Evolutionary conservation across 1,284 basidiomycete genomes (phyloP).

Genomic region (Cerrena zonata): DNA sequence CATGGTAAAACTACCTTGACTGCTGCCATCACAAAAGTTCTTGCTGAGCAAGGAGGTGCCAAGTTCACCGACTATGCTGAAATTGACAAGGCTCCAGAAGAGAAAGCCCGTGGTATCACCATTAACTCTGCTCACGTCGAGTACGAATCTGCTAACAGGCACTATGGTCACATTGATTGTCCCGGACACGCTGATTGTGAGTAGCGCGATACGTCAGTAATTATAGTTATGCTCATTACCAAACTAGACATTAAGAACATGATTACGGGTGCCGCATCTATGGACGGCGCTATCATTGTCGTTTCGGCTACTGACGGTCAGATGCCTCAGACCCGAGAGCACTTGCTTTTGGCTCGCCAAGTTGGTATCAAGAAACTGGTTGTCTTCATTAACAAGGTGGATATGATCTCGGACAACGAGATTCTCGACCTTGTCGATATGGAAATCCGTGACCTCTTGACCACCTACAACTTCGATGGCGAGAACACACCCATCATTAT

Average conservation of each 20-base stretch:
- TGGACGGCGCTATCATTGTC: constrained; percentile 96
- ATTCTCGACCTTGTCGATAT: constrained; percentile 99
- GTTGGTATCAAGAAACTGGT: constrained; percentile 98
- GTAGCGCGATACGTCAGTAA: constrained; percentile 22
- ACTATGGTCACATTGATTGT: constrained; percentile 99
- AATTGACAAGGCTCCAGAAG: constrained; percentile 99
- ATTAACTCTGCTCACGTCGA: constrained; percentile 95
- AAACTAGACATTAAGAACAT: constrained; percentile 89
- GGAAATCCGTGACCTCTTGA: constrained; percentile 99
- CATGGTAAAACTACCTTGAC: constrained; percentile 97
- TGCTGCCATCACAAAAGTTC: constrained; percentile 96
- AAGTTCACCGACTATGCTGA: constrained; percentile 96
- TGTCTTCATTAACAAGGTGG: constrained; percentile 99
- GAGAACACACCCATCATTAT: constrained; percentile 95
- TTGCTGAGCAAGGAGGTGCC: constrained; percentile 76
- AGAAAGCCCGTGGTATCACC: constrained; percentile 99
- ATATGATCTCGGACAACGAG: constrained; percentile 93
- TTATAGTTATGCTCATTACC: constrained; percentile 4
- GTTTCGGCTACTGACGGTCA: constrained; percentile 98
- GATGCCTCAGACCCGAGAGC: constrained; percentile 99
- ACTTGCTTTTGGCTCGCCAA: constrained; percentile 94
- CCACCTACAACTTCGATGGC: constrained; percentile 91
- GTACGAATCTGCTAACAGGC: constrained; percentile 88
- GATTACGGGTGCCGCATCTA: constrained; percentile 99
- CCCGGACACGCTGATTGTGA: constrained; percentile 89